Conservation (phyloP, 192 early-diverging fungal genomes). For the Coemansia sp. region DNA sequence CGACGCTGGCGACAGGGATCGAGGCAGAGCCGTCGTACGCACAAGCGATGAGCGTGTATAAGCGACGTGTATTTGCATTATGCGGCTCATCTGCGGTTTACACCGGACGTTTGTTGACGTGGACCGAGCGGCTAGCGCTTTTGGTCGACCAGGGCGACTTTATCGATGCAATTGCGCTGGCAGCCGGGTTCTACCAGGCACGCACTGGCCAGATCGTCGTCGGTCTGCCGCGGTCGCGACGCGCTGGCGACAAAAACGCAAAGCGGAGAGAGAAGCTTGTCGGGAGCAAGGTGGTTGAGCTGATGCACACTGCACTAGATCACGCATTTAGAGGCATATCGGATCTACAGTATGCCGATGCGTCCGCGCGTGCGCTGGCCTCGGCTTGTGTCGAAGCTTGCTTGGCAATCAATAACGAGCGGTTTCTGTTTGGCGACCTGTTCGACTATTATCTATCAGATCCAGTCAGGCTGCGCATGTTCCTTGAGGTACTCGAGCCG, state of each 20-base stretch:
- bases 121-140: slow-evolving; percentile 47
- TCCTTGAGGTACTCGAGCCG: slow-evolving; percentile 46
- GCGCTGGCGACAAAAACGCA: slow-evolving; percentile 15
- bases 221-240: slow-evolving; percentile 31
- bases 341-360: slow-evolving; percentile 6
- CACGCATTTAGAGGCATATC: slow-evolving; percentile 7
- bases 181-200: slow-evolving; percentile 41
- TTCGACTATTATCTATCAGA: slow-evolving; percentile 33
- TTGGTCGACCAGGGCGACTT: slow-evolving; percentile 31
- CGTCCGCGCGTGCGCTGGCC: slow-evolving; percentile 28
- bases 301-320: slow-evolving; percentile 31
- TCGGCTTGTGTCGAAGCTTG: slow-evolving; percentile 42
- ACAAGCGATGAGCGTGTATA: slow-evolving; percentile 33
- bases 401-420: slow-evolving; percentile 21
- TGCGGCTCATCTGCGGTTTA: slow-evolving; percentile 36
- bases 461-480: slow-evolving; percentile 9
- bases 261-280: slow-evolving; percentile 26
- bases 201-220: slow-evolving; percentile 50
- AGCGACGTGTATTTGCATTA: slow-evolving; percentile 39
- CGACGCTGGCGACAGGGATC: slow-evolving; percentile 47
- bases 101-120: slow-evolving; percentile 45
- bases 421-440: slow-evolving; percentile 43
- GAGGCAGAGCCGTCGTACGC: slow-evolving; percentile 56
- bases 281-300: slow-evolving; percentile 30
- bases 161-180: slow-evolving; percentile 48